A percentile compares a stretch with the other conserved stretches of the same genome.
Evolutionary conservation across 805 yeast species (phyloP).

Genomic region (Saturnispora dispora): DNA sequence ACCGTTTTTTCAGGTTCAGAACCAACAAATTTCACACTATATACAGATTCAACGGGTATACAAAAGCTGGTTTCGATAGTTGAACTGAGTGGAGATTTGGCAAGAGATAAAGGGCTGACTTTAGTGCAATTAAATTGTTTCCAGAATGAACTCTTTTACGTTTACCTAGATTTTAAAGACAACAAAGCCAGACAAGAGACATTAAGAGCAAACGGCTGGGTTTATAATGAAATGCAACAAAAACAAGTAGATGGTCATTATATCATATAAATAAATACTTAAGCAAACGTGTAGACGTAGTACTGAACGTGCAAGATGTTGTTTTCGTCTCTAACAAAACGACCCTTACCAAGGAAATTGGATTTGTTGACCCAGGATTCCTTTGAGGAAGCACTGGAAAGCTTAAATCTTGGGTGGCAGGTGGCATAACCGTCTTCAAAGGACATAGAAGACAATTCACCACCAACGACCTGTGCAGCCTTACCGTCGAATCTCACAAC

Average conservation of each 20-base stretch:
- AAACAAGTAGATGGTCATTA: neutral
- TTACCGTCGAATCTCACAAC: slow-evolving; percentile 32
- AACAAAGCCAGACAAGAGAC: neutral
- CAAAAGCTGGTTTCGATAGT: slow-evolving; percentile 7
- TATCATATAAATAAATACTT: neutral
- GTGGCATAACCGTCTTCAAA: slow-evolving; percentile 43
- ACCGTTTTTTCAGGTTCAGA: neutral
- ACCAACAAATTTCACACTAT: neutral
- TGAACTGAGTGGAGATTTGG: neutral
- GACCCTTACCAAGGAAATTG: slow-evolving; percentile 49
- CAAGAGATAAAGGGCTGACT: neutral
- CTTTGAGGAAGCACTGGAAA: slow-evolving; percentile 34
- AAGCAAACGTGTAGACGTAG: slow-evolving; percentile 8
- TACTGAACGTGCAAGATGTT: slow-evolving; percentile 41
- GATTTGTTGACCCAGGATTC: slow-evolving; percentile 44
- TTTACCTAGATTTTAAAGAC: neutral
- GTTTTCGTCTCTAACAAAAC: slow-evolving; percentile 40
- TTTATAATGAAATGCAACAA: neutral
- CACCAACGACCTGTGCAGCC: slow-evolving; percentile 30
- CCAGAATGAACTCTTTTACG: neutral
- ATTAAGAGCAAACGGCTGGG: slow-evolving; percentile 1
- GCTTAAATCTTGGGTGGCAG: slow-evolving; percentile 35
- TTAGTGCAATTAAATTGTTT: slow-evolving; percentile 1
- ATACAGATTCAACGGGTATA: neutral
- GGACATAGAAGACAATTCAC: slow-evolving; percentile 25